Percentiles rank a stretch among this genome's conserved stretches.
Evolutionary conservation across 2,329 filamentous ascomycete genomes (phyloP).

Genomic region (Diaporthe sp.): DNA sequence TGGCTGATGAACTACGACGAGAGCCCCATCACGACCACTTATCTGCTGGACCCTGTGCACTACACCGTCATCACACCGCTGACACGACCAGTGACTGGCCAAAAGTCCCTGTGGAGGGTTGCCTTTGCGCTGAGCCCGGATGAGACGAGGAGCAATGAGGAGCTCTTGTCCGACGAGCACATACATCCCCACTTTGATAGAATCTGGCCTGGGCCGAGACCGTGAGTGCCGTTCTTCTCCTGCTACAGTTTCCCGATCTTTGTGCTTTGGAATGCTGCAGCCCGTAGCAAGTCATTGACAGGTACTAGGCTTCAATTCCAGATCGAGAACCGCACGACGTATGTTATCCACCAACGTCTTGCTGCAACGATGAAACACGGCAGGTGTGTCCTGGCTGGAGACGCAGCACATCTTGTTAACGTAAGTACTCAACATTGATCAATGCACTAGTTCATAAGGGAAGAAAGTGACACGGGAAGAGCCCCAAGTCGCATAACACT

Average conservation of each 20-base stretch:
- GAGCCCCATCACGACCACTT: neutral
- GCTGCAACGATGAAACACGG: conserved; percentile 1
- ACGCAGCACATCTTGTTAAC: neutral
- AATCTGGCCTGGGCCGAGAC: neutral
- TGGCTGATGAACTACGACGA: conserved; percentile 3
- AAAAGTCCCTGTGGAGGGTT: conserved; percentile 3
- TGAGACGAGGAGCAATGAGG: neutral
- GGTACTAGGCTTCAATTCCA: neutral
- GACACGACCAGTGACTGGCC: neutral
- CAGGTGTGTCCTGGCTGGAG: neutral
- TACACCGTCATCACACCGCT: neutral
- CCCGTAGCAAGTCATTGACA: too few species aligned
- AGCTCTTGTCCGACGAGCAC: neutral
- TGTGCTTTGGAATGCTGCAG: too few species aligned
- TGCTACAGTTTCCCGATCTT: too few species aligned
- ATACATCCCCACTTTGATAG: conserved; percentile 5
- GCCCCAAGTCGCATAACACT: too few species aligned
- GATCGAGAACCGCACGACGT: neutral
- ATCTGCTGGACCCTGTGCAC: neutral
- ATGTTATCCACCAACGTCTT: conserved; percentile 7
- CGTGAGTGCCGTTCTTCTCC: too few species aligned
- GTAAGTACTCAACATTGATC: neutral
- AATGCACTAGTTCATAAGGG: neutral
- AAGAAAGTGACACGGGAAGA: too few species aligned
- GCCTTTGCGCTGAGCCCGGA: neutral